phyloP scores from a whole-genome alignment of 2,329 filamentous ascomycete species.

The Fusarium sp. region DNA sequence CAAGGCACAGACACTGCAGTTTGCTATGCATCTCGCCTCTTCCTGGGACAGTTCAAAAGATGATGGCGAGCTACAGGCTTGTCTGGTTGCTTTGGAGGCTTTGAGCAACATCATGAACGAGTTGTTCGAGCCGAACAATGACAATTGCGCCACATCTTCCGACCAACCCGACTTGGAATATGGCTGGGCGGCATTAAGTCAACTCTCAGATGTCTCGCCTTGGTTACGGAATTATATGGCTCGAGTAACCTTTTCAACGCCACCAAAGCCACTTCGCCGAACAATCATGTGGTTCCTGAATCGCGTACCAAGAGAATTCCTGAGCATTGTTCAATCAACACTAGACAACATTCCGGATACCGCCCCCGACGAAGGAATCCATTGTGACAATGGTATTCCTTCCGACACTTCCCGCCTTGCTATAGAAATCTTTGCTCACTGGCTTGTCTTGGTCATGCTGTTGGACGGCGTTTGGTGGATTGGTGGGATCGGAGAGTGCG shows the following conservation, averaged over 20 bases:
- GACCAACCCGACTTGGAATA: background rate
- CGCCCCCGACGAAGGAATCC: background rate
- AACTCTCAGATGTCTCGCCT: slow-evolving; percentile 24
- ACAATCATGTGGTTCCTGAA: slow-evolving; percentile 56
- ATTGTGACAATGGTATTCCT: background rate
- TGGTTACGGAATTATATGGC: slow-evolving; percentile 36
- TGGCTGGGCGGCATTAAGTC: background rate
- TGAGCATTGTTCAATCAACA: slow-evolving; percentile 51
- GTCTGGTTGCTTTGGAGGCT: slow-evolving; percentile 16
- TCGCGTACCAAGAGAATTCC: slow-evolving; percentile 48
- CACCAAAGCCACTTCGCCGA: slow-evolving; percentile 49
- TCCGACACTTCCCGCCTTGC: slow-evolving; percentile 43
- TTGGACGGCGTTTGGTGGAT: slow-evolving; percentile 56
- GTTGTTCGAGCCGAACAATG: background rate
- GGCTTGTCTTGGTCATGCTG: slow-evolving; percentile 53
- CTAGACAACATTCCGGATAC: slow-evolving; percentile 36
- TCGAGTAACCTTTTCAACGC: slow-evolving; percentile 41
- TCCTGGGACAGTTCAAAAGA: background rate
- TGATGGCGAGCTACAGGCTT: slow-evolving; percentile 8
- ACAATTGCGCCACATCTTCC: background rate
- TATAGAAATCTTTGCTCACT: slow-evolving; percentile 54
- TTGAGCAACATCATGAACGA: slow-evolving; percentile 21
- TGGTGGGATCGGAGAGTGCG: slow-evolving; percentile 50
- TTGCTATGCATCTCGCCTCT: background rate
- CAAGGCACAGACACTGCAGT: slow-evolving; percentile 2